These are phyloP conservation scores for Camelina hispida DNA, from an alignment of 345 rosid species.

Conservation along the genomic window DNA sequence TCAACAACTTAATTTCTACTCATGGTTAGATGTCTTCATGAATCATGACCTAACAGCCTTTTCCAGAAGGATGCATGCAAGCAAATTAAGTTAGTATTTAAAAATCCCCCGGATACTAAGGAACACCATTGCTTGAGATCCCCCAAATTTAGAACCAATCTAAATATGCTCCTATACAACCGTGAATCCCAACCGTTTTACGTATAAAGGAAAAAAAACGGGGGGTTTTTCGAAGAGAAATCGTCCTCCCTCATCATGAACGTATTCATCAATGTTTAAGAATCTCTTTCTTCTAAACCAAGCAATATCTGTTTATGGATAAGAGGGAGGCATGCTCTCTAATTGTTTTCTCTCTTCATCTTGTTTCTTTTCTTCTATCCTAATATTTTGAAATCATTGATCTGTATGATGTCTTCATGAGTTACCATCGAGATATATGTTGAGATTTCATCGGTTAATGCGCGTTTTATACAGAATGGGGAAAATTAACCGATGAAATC, in stretches of 20 bases:
- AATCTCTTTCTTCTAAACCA: slow-evolving; percentile 28
- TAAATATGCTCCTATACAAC: slow-evolving; percentile 27
- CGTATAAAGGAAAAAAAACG: slow-evolving; percentile 33
- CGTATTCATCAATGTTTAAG: slow-evolving; percentile 29
- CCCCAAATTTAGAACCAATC: slow-evolving; percentile 34
- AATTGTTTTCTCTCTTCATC: not conserved
- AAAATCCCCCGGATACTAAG: slow-evolving; percentile 10
- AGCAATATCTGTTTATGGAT: slow-evolving; percentile 37
- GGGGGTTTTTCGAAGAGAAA: slow-evolving; percentile 1
- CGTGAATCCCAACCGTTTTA: slow-evolving; percentile 7
- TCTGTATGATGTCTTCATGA: not conserved
- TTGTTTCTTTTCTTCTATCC: not conserved
- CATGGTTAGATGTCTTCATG: not conserved
- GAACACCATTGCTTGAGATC: slow-evolving; percentile 32
- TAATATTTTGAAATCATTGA: not conserved
- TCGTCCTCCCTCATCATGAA: slow-evolving; percentile 35
- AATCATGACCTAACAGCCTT: slow-evolving; percentile 11
- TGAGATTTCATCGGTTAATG: slow-evolving; percentile 44
- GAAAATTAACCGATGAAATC: slow-evolving; percentile 41
- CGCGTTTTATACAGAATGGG: slow-evolving; percentile 31
- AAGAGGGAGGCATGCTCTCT: slow-evolving; percentile 41
- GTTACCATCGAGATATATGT: slow-evolving; percentile 18
- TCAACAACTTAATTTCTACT: not conserved
- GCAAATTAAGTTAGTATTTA: not conserved
- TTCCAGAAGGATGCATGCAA: slow-evolving; percentile 6